These are phyloP conservation scores for Phaffomyces thermotolerans DNA, from an alignment of 805 yeast genomes.

Conservation along the genomic window DNA sequence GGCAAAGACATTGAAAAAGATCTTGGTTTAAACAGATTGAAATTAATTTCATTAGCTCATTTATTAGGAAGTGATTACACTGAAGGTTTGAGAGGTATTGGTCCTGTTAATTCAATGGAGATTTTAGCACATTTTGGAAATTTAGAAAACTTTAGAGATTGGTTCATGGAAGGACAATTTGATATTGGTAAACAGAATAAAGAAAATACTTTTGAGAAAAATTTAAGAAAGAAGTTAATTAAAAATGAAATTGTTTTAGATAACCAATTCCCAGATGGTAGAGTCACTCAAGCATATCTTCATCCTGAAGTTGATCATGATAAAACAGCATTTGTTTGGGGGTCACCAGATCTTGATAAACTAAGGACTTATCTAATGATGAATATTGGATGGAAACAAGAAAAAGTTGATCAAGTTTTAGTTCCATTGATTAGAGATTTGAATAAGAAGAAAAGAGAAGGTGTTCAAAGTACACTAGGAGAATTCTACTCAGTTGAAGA, in stretches of 20 bases:
- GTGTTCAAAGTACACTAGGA: constrained; percentile 51
- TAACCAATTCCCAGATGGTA: constrained; percentile 59
- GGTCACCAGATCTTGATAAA: constrained; percentile 76
- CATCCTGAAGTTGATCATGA: constrained; percentile 83
- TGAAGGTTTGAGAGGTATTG: constrained; percentile 85
- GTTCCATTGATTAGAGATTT: constrained; percentile 79
- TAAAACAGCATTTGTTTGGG: constrained; percentile 78
- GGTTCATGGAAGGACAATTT: constrained; percentile 38
- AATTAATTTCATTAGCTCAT: constrained; percentile 73
- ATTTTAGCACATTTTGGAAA: constrained; percentile 74
- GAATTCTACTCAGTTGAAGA: constrained; percentile 64
- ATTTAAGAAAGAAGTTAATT: constrained; percentile 46
- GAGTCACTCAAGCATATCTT: constrained; percentile 66
- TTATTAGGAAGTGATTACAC: constrained; percentile 94
- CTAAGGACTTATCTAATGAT: constrained; percentile 61
- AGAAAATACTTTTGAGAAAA: constrained; percentile 46
- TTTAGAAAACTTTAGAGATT: constrained; percentile 29
- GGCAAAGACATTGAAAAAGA: constrained; percentile 49
- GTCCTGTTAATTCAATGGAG: constrained; percentile 91
- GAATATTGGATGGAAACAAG: constrained; percentile 75
- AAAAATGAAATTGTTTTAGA: constrained; percentile 52
- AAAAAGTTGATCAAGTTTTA: constrained; percentile 70
- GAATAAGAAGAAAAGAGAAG: constrained; percentile 51
- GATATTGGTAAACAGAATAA: constrained; percentile 31
- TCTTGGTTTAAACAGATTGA: constrained; percentile 55